Evolutionary conservation across 108 stramenopile genomes (phyloP), one percentile per base, ranked within the genome.

Genomic region (Nitzschia sp.): DNA sequence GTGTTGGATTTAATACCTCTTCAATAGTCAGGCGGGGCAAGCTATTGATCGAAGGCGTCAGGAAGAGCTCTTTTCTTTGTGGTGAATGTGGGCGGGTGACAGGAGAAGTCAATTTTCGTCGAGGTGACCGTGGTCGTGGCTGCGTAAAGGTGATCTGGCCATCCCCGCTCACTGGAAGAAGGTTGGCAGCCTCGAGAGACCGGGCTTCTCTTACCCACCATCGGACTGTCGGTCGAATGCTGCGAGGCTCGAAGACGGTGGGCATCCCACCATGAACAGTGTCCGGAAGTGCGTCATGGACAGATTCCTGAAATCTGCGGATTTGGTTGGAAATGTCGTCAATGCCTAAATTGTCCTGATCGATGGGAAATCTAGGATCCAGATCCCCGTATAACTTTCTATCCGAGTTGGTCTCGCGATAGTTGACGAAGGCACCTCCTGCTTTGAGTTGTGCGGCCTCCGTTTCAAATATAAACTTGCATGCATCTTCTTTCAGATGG

Each of bases 321-420:
- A 75, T 47, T 53, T 60, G 46, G 1, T 34, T 21, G 3, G 33
- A n/a, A 1, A 75, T 17, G 27, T 64, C 49, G 24, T 65, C 71
- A 6, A 61, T 58, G 2, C 60, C 66, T 11, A 60, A 32, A 29
- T 75, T 75, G 67, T 18, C 34, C 6, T 62, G 17, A 30, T 75
- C 74, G 25, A 75, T 69, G 15, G 46, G 28, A 55, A 91, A 91
- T 32, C 86, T 64, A 24, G 82, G 71, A 76, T 91, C 89, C 31
- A 90, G 64, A 66, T 92, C 91, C 9, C 88, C 91, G 56, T 92
- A 92, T 13, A 65, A 24, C 46, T 66, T 65, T 13, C 71, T 69
- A 76, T 92, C 91, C 0, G 80, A 73, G 68, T 92, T 80, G 15
- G 80, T 65, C 24, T 47, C 42, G 2, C 79, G 46, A 65, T 84